Conservation (phyloP, 805 yeast genomes). For the Wickerhamomyces xylosicus region DNA sequence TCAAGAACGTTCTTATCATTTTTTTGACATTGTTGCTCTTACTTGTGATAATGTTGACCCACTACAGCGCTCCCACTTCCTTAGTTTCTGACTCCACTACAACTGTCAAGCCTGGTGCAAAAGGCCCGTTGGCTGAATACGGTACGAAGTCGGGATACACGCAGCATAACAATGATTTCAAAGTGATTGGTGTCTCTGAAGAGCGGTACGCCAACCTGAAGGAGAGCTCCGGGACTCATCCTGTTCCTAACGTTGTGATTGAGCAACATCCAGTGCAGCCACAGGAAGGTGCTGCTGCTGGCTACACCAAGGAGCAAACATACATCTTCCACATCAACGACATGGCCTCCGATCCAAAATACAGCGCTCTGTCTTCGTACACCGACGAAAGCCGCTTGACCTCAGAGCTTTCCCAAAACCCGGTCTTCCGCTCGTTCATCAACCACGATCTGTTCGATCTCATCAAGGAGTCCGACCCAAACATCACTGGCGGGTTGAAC, state of each 20-base stretch:
- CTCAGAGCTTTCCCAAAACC: not conserved
- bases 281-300: not conserved
- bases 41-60: too few species aligned
- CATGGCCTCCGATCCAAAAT: not conserved
- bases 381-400: not conserved
- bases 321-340: not conserved
- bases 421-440: constrained; percentile 6
- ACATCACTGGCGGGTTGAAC: constrained; percentile 8
- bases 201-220: not conserved
- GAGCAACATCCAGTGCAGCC: not conserved
- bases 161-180: not conserved
- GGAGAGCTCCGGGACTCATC: not conserved
- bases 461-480: constrained; percentile 11
- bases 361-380: not conserved
- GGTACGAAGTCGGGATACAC: not conserved
- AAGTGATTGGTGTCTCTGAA: not conserved
- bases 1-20: too few species aligned
- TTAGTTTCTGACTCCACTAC: too few species aligned
- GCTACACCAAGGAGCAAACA: not conserved
- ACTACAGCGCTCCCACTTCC: too few species aligned
- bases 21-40: too few species aligned
- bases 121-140: too few species aligned
- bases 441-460: constrained; percentile 9
- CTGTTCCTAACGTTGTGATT: not conserved
- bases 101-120: too few species aligned